A percentile compares a stretch with the other conserved stretches of the same genome.
These are phyloP conservation scores for Litchi chinensis DNA, from an alignment of 345 rosid genomes.

Conservation along the genomic window DNA sequence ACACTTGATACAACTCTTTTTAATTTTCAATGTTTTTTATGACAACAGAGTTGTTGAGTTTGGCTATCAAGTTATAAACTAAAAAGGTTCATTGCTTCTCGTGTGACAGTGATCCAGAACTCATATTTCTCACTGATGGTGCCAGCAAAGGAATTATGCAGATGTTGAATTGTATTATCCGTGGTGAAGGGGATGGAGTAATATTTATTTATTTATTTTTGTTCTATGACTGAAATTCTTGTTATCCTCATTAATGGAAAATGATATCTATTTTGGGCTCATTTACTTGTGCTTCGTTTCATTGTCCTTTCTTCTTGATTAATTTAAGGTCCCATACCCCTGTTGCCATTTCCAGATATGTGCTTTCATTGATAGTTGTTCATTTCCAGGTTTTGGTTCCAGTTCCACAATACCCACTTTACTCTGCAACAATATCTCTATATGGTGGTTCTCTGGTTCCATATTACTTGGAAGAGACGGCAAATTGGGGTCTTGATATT, in stretches of 20 bases:
- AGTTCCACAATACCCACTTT: constrained; percentile 98
- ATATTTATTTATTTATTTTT: constrained; percentile 23
- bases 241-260: background rate
- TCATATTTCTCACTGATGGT: constrained; percentile 95
- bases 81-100: constrained; percentile 28
- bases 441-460: constrained; percentile 95
- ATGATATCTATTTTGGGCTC: background rate
- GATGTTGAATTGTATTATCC: constrained; percentile 80
- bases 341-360: constrained; percentile 6
- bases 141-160: constrained; percentile 99
- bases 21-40: background rate
- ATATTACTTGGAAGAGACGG: constrained; percentile 87
- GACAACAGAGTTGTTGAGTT: constrained; percentile 1
- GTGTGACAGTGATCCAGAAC: constrained; percentile 84
- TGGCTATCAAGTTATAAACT: constrained; percentile 25
- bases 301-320: constrained; percentile 4
- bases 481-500: constrained; percentile 97
- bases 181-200: constrained; percentile 93
- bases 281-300: background rate
- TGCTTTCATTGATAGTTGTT: constrained; percentile 1
- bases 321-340: constrained; percentile 3
- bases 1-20: constrained; percentile 19
- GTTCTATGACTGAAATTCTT: background rate
- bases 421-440: constrained; percentile 90
- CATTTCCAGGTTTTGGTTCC: constrained; percentile 82